These are phyloP conservation scores for Austroboletus festivus DNA, from an alignment of 768 basidiomycete species.

Conservation along the genomic window DNA sequence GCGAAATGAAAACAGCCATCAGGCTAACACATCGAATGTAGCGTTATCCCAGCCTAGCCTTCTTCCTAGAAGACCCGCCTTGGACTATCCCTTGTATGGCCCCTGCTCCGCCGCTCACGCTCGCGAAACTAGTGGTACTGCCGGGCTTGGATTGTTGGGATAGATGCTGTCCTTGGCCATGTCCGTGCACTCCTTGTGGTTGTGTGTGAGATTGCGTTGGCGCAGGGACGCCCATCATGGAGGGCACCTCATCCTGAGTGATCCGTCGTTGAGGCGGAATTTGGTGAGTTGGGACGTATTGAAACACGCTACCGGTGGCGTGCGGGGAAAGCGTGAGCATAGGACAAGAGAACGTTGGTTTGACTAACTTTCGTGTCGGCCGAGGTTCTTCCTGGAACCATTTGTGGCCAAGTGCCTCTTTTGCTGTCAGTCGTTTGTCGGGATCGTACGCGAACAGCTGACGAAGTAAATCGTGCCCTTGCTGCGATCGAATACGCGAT, in stretches of 20 bases:
- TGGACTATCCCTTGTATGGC: slow-evolving; percentile 30
- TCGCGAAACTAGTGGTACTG: slow-evolving; percentile 62
- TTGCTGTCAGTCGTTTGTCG: slow-evolving; percentile 77
- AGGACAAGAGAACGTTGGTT: not conserved
- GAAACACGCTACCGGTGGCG: slow-evolving; percentile 72
- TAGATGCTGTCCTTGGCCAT: slow-evolving; percentile 41
- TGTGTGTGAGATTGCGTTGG: slow-evolving; percentile 43
- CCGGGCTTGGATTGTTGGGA: slow-evolving; percentile 47
- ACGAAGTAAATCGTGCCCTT: slow-evolving; percentile 81
- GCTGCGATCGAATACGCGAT: slow-evolving; percentile 51
- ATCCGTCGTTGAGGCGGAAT: slow-evolving; percentile 86
- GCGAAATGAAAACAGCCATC: too few relatives aligned
- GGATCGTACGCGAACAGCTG: slow-evolving; percentile 91
- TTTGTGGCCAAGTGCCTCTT: slow-evolving; percentile 74
- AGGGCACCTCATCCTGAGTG: slow-evolving; percentile 88
- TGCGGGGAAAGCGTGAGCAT: too few relatives aligned
- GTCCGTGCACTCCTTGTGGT: slow-evolving; percentile 42
- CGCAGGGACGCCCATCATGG: slow-evolving; percentile 68
- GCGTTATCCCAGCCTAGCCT: slow-evolving; percentile 49
- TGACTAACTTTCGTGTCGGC: slow-evolving; percentile 78
- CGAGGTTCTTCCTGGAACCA: slow-evolving; percentile 94
- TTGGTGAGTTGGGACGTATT: slow-evolving; percentile 57
- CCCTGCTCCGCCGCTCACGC: slow-evolving; percentile 53
- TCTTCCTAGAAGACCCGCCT: slow-evolving; percentile 51
- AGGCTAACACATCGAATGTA: too few relatives aligned